Evolutionary conservation across 352 stramenopile species (phyloP).

Genomic region (Peronospora farinosa): DNA sequence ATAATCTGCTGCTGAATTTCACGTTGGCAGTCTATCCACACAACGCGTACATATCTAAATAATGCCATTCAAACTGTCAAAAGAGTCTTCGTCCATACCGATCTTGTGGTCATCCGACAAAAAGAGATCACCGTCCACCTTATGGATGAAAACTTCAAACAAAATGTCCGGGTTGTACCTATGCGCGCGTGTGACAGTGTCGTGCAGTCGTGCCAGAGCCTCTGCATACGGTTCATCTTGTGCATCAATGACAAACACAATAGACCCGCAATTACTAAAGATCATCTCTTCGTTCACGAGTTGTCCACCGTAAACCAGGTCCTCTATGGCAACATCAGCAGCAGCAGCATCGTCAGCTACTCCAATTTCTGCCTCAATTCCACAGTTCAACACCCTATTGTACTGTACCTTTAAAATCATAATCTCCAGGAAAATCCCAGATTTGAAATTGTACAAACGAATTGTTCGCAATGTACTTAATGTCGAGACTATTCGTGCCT

Average conservation of each 20-base stretch:
- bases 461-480: constrained; percentile 97
- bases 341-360: background rate
- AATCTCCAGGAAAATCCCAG: constrained; percentile 97
- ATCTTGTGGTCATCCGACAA: constrained; percentile 98
- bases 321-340: constrained; percentile 30
- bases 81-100: constrained; percentile 30
- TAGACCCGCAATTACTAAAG: constrained; percentile 86
- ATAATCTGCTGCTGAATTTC: constrained; percentile 97
- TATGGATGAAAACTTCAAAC: constrained; percentile 99
- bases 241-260: constrained; percentile 98
- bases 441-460: constrained; percentile 98
- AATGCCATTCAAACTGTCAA: background rate
- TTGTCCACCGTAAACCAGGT: constrained; percentile 83
- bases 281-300: constrained; percentile 90
- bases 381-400: background rate
- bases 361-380: background rate
- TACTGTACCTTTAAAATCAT: constrained; percentile 78
- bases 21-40: constrained; percentile 87
- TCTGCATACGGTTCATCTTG: constrained; percentile 91
- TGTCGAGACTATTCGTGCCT: constrained; percentile 83
- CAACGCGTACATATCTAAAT: background rate
- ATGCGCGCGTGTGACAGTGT: constrained; percentile 83
- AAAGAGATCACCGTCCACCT: constrained; percentile 98
- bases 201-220: constrained; percentile 79
- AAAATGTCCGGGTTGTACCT: constrained; percentile 93